A percentile compares a stretch with the other conserved stretches of the same genome.
phyloP scores from a whole-genome alignment of 805 yeast genomes.

The Pichia membranifaciens region DNA sequence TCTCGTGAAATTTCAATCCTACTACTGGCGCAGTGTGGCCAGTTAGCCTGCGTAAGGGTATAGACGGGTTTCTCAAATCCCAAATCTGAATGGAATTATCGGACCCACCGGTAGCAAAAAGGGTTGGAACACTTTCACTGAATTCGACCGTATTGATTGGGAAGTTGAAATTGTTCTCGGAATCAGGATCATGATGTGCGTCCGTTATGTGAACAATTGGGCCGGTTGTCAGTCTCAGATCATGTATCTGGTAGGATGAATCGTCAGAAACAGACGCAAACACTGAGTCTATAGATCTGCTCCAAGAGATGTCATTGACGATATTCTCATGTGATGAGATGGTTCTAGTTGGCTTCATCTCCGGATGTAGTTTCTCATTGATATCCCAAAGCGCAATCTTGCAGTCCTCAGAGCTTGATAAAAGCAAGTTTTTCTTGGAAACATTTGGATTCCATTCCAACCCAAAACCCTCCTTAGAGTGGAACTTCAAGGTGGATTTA shows the following conservation, averaged over 20 bases:
- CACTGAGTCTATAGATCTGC: constrained; percentile 34
- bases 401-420: constrained; percentile 63
- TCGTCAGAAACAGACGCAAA: constrained; percentile 75
- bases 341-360: constrained; percentile 39
- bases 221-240: constrained; percentile 36
- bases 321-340: constrained; percentile 49
- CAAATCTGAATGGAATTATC: constrained; percentile 70
- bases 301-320: constrained; percentile 66
- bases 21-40: constrained; percentile 60
- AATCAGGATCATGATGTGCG: constrained; percentile 47
- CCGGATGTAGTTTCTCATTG: constrained; percentile 12
- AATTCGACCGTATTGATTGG: constrained; percentile 60
- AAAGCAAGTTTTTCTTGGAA: constrained; percentile 35
- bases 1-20: constrained; percentile 46
- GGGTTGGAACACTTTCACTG: constrained; percentile 46
- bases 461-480: constrained; percentile 62
- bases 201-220: constrained; percentile 43
- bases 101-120: constrained; percentile 72
- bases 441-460: constrained; percentile 55
- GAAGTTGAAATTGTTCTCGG: constrained; percentile 10
- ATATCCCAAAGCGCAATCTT: constrained; percentile 70
- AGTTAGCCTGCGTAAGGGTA: constrained; percentile 56
- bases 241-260: constrained; percentile 53
- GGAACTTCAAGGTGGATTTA: constrained; percentile 40
- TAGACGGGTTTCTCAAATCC: constrained; percentile 61